Base-by-base conservation (phyloP, 73 alveolate species). In the Blepharisma stoltei region DNA sequence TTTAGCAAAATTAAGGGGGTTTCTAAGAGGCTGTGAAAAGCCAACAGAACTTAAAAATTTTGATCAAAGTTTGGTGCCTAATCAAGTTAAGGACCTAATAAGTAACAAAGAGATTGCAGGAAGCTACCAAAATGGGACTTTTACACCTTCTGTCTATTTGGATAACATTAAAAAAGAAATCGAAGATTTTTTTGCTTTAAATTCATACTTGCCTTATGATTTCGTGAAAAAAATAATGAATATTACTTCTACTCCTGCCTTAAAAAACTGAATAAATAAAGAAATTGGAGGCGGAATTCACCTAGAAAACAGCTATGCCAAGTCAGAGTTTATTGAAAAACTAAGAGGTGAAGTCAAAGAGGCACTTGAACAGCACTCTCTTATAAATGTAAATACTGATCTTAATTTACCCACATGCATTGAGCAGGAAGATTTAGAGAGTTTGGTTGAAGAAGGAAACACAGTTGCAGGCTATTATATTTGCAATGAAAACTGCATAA, bases 391-490 rank as follows among this genome's bases (percentile, higher is more conserved):
- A 32, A 32, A 32, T 25, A 14, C 23, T 25, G 73, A 60, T 60
- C 46, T 18, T 20, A 38, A 60, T 18, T 20, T 60, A 9, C 73
- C 73, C 23, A 14, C n/a, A 20, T 60, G 73, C 4, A 14, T 60
- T 25, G 46, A n/a, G 14, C 46, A 60, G 23, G 73, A 60, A 60
- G 73, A 60, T 25, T 9, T 60, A 8, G 73, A 60, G 23, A 9
- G 48, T 9, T 25, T 60, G 0, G n/a, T 14, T 1, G 18, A 11
- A 8, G 37, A 14, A 18, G 48, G 45, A 25, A 25, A 14, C 38
- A 14, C 14, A 8, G 37, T 38, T 25, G 11, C 14, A 14, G 14
- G 46, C 38, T 38, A 60, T 60, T 60, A 18, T 25, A 8, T 60
- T 9, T 60, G 11, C 46, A 60, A n/a, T 14, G 37, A 14, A 14